Percentiles rank a stretch among this genome's conserved stretches.
phyloP scores from a whole-genome alignment of 192 early-diverging fungal species.

The Phycomyces blakesleeanus region DNA sequence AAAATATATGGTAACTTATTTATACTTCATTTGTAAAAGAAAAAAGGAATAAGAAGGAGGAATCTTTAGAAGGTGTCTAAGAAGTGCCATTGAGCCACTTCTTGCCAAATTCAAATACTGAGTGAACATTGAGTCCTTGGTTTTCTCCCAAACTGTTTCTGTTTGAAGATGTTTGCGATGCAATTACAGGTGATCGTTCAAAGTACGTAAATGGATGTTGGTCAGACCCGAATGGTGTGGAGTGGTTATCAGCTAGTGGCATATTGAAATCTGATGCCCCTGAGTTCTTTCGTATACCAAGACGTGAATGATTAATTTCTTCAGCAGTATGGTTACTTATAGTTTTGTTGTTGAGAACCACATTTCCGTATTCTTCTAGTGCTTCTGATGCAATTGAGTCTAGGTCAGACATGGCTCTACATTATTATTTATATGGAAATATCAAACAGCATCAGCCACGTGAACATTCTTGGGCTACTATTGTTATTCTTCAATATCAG shows the following conservation, averaged over 20 bases:
- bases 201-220: constrained; percentile 29
- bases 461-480: background rate
- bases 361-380: constrained; percentile 17
- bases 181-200: background rate
- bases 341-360: background rate
- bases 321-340: background rate
- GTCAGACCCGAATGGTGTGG: constrained; percentile 13
- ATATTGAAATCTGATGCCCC: constrained; percentile 7
- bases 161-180: background rate
- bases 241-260: constrained; percentile 2
- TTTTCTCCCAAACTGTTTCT: background rate
- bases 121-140: background rate
- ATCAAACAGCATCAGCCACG: background rate
- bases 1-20: background rate
- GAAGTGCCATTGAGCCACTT: background rate
- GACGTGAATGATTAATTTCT: background rate
- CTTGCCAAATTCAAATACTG: background rate
- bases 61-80: background rate
- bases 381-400: constrained; percentile 27
- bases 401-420: constrained; percentile 19
- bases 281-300: background rate
- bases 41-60: background rate
- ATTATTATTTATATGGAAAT: background rate
- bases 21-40: too few relatives aligned
- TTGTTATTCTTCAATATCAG: background rate